Percentiles rank a stretch among this genome's conserved stretches.
These are phyloP conservation scores for Fusarium newnesense DNA, from an alignment of 2,329 filamentous ascomycete species.

Conservation along the genomic window DNA sequence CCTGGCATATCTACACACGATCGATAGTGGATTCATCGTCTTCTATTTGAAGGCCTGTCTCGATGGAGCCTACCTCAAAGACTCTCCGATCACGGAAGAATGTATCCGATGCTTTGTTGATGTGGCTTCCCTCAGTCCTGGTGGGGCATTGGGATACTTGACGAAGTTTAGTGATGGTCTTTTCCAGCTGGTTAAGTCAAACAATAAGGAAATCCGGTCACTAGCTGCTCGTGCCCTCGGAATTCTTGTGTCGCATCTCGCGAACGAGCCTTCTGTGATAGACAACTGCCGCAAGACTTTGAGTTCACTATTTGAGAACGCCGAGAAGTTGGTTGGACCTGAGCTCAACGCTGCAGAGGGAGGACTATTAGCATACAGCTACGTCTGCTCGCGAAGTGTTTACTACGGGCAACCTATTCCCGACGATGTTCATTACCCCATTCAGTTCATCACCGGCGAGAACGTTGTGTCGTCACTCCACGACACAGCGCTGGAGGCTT, in stretches of 20 bases:
- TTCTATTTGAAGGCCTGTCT: constrained; percentile 66
- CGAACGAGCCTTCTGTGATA: constrained; percentile 50
- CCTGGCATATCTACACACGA: constrained; percentile 60
- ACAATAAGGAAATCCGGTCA: constrained; percentile 74
- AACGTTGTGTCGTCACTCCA: constrained; percentile 50
- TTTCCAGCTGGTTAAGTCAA: constrained; percentile 72
- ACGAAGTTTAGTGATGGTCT: constrained; percentile 62
- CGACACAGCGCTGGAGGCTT: constrained; percentile 57
- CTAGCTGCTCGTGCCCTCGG: constrained; percentile 78
- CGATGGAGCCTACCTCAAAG: constrained; percentile 63
- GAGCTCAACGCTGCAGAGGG: constrained; percentile 60
- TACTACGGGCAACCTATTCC: constrained; percentile 54
- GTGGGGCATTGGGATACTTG: constrained; percentile 61
- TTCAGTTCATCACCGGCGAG: constrained; percentile 47
- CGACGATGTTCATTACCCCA: constrained; percentile 44
- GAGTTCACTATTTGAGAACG: constrained; percentile 55
- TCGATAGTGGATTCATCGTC: constrained; percentile 52
- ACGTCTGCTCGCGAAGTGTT: constrained; percentile 56
- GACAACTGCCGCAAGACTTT: constrained; percentile 47
- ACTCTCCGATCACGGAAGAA: constrained; percentile 55
- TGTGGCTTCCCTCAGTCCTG: constrained; percentile 61
- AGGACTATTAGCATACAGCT: constrained; percentile 56
- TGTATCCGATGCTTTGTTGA: constrained; percentile 65
- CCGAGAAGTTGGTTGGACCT: constrained; percentile 55
- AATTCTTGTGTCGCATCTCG: constrained; percentile 76